Evolutionary conservation across 2,329 filamentous ascomycete genomes (phyloP).

Genomic region (Paecilomyces fulvus): DNA sequence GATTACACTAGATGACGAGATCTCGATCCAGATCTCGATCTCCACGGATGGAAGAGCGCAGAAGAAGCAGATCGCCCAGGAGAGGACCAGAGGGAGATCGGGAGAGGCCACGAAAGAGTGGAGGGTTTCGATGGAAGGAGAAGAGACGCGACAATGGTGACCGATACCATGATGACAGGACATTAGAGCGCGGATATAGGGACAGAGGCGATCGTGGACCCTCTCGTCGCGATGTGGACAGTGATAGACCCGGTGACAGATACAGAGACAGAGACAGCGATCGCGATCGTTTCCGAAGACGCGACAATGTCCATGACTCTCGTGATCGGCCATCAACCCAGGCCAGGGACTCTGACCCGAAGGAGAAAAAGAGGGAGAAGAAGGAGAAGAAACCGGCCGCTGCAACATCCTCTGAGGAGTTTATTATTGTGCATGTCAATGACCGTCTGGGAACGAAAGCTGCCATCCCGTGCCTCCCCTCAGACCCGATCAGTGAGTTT

Average conservation of each 20-base stretch:
- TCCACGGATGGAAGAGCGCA: conserved; percentile 26
- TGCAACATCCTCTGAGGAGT: conserved; percentile 54
- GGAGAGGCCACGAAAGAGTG: conserved; percentile 32
- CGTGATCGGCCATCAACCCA: conserved; percentile 1
- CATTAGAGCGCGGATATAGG: conserved; percentile 47
- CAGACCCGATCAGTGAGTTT: conserved; percentile 61
- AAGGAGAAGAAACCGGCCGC: conserved; percentile 23
- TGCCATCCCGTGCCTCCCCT: conserved; percentile 78
- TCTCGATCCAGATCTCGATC: conserved; percentile 11
- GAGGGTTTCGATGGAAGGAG: conserved; percentile 43
- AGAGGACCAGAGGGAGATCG: conserved; percentile 26
- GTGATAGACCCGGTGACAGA: conserved; percentile 16
- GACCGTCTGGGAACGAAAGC: conserved; percentile 95
- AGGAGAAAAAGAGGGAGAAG: conserved; percentile 31
- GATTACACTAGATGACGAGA: neutral
- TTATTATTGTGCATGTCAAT: conserved; percentile 92
- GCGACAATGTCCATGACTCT: conserved; percentile 7
- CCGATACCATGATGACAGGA: conserved; percentile 35
- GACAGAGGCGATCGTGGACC: conserved; percentile 25
- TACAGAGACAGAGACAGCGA: conserved; percentile 15
- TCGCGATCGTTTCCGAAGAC: conserved; percentile 15
- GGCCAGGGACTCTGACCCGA: conserved; percentile 20
- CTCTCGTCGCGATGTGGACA: conserved; percentile 31
- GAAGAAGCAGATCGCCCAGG: conserved; percentile 37
- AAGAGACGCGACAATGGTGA: conserved; percentile 49